Evolutionary conservation across 148 eudicot genomes (phyloP), one percentile per base, ranked within the genome.

Genomic region (Nepenthes mirabilis): DNA sequence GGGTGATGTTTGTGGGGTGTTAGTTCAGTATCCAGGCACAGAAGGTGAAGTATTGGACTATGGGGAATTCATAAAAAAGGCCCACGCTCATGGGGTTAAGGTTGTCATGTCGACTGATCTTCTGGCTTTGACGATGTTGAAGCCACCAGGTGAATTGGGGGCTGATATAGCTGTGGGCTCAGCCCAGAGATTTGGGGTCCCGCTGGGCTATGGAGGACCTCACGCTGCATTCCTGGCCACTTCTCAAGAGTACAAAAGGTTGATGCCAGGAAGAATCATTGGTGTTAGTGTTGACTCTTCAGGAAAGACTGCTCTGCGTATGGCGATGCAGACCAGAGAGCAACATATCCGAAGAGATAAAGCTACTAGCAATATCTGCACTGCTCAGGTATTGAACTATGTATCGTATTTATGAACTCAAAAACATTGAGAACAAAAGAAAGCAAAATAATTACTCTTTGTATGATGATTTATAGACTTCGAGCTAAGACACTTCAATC

Each of bases 291-390:
- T 91, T 70, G 97, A 91, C 77, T 77, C 94, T 48, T 72, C 90
- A 3, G 96, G 97, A 6, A 91, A 91, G 77, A 78, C 78, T 47
- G 96, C 90, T 59, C 77, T 91, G 55, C 85, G 97, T 65, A 85
- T 91, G 97, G 97, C 97, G 0, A 91, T 91, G 97, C 97, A 91
- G 80, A 91, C 97, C 1, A 85, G 97, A 77, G 97, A 91, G 83
- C 97, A 91, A 53, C 97, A 91, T 62, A 91, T 91, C 58, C 72
- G 97, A 34, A 76, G 97, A 68, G 97, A 85, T 60, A 91, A 91
- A 76, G 97, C 97, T 57, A 91, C 96, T 5, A 91, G 97, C 77
- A 91, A 91, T 75, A 91, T 91, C 62, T 91, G 97, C 74, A 91
- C 97, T 54, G 96, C 97, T 74, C 97, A 91, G 95, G 97, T 91